Conservation (phyloP, 2,329 filamentous ascomycete genomes). For the Orbilia oligospora region DNA sequence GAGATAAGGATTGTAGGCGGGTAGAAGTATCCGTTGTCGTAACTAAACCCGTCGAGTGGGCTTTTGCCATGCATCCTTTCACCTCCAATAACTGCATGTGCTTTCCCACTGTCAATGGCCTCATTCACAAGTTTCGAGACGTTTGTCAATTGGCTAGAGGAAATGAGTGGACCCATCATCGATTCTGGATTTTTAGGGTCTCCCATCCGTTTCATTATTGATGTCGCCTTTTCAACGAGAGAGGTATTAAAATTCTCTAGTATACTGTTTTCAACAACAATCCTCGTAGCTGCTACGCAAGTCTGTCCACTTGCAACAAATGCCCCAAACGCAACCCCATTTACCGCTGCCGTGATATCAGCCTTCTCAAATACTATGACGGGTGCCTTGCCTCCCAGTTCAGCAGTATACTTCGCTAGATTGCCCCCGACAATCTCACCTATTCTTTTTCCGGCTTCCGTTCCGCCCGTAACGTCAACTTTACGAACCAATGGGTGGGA, state of each 20-base stretch:
- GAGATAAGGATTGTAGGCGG: constrained; percentile 68
- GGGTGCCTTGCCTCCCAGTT: constrained; percentile 89
- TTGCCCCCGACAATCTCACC: constrained; percentile 80
- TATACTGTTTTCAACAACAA: constrained; percentile 71
- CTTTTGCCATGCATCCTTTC: constrained; percentile 70
- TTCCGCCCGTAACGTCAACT: constrained; percentile 91
- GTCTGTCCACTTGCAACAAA: constrained; percentile 73
- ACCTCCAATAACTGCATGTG: constrained; percentile 70
- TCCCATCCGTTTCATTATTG: constrained; percentile 72
- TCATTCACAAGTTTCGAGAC: constrained; percentile 66
- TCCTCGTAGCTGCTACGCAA: constrained; percentile 72
- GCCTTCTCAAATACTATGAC: constrained; percentile 85
- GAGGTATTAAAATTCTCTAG: constrained; percentile 67
- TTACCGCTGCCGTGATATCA: constrained; percentile 82
- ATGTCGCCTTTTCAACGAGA: constrained; percentile 69
- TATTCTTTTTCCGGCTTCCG: constrained; percentile 85
- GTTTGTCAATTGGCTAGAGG: constrained; percentile 69
- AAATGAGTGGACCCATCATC: constrained; percentile 77
- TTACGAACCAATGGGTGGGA: constrained; percentile 81
- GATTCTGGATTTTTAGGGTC: constrained; percentile 72
- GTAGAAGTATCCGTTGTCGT: constrained; percentile 71
- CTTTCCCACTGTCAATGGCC: constrained; percentile 66
- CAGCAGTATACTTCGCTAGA: constrained; percentile 90
- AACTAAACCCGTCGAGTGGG: constrained; percentile 70
- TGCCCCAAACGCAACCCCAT: constrained; percentile 68